phyloP scores from a whole-genome alignment of 2,329 filamentous ascomycete genomes.

The Stagonosporopsis vannaccii region DNA sequence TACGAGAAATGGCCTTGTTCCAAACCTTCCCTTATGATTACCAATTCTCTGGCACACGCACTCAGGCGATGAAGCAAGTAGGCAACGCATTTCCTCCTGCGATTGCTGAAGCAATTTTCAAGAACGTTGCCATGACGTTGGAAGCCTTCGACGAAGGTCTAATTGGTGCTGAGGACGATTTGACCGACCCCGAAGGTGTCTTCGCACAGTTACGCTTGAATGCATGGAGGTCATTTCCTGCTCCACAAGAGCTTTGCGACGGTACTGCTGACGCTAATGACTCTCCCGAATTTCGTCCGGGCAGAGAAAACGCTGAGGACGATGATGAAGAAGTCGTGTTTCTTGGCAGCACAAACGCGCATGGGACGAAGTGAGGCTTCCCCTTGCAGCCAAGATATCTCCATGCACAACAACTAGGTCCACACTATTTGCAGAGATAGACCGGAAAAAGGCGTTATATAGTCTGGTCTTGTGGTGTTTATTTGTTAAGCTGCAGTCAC shows the following conservation, averaged over 20 bases:
- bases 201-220: neutral
- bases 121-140: constrained; percentile 11
- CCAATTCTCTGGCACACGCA: constrained; percentile 19
- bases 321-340: neutral
- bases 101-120: constrained; percentile 8
- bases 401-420: neutral
- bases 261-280: neutral
- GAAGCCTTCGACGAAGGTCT: constrained; percentile 38
- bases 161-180: constrained; percentile 34
- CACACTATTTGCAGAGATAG: neutral
- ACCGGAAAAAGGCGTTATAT: neutral
- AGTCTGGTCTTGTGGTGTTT: neutral
- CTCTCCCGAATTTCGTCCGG: neutral
- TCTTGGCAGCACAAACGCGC: neutral
- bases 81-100: constrained; percentile 23
- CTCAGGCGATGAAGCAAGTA: constrained; percentile 24
- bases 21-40: constrained; percentile 25
- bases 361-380: neutral
- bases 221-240: neutral
- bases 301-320: neutral
- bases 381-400: too few species aligned
- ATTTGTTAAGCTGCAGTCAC: neutral
- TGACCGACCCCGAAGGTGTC: constrained; percentile 24
- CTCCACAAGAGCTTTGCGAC: neutral
- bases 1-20: constrained; percentile 24